Percentiles rank a stretch among this genome's conserved stretches.
Evolutionary conservation across 768 basidiomycete species (phyloP).

Genomic region (Lactarius sanguifluus): DNA sequence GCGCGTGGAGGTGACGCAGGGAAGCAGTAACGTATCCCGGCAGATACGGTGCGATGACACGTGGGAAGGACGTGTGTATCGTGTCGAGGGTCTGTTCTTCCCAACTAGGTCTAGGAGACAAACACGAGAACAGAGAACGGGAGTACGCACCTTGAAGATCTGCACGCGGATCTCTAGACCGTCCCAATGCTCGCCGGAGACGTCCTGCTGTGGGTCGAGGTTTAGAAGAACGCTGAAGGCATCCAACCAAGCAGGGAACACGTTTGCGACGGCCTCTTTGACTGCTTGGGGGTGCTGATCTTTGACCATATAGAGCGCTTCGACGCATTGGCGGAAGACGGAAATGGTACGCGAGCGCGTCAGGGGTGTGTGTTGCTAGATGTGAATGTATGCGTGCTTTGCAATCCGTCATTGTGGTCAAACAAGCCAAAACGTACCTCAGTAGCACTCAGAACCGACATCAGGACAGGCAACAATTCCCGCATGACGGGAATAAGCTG

Average conservation of each 20-base stretch:
- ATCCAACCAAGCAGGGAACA: slow-evolving; percentile 90
- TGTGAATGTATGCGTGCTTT: neutral
- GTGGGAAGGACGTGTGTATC: slow-evolving; percentile 80
- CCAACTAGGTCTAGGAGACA: slow-evolving; percentile 12
- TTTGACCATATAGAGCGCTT: slow-evolving; percentile 92
- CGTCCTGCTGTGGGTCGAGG: slow-evolving; percentile 62
- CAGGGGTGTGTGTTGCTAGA: slow-evolving; percentile 65
- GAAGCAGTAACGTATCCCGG: slow-evolving; percentile 57
- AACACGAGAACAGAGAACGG: neutral
- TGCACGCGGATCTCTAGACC: slow-evolving; percentile 75
- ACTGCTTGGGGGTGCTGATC: slow-evolving; percentile 87
- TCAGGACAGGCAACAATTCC: slow-evolving; percentile 81
- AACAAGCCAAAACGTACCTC: slow-evolving; percentile 48
- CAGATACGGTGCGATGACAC: slow-evolving; percentile 62
- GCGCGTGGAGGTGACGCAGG: slow-evolving; percentile 55
- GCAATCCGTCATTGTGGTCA: slow-evolving; percentile 19
- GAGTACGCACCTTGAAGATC: slow-evolving; percentile 68
- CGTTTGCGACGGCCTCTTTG: slow-evolving; percentile 73
- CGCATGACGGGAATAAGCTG: slow-evolving; percentile 92
- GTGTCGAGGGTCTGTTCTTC: slow-evolving; percentile 67
- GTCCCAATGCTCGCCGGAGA: slow-evolving; percentile 73
- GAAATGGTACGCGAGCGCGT: slow-evolving; percentile 84
- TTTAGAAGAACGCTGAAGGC: slow-evolving; percentile 78
- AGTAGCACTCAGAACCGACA: slow-evolving; percentile 72
- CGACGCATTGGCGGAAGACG: slow-evolving; percentile 88